Base-by-base conservation (phyloP, 1,284 basidiomycete species). In the Apiotrichum sp. region DNA sequence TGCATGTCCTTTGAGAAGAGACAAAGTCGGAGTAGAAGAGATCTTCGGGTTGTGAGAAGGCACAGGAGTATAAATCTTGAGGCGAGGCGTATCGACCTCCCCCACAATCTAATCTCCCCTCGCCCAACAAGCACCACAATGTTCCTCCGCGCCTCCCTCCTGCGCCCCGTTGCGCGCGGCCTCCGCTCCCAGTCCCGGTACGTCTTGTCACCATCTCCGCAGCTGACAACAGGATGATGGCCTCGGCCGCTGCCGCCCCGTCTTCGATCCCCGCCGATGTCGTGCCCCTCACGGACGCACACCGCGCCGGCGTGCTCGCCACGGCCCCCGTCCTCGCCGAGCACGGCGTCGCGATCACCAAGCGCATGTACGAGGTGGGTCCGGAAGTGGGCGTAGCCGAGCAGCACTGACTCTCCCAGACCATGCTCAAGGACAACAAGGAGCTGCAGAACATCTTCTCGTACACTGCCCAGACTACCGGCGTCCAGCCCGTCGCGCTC, bases 361-460 rank as follows among this genome's bases (percentile, higher is more conserved):
- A 54, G 9, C 58, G 58, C 22, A 70, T 72, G 58, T 72, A 64
- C 59, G 55, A 52, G 47, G 59, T 61, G 32, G 35, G 59, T 40
- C n/a, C 36, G 36, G 31, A 7, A 11, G 14, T n/a, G 10, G 14
- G 14, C 45, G 4, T 34, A 7, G 6, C 36, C 7, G 0, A 14
- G 16, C 6, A 10, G 39, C 39, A 16, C 42, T 43, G n/a, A 36
- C n/a, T n/a, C 13, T 29, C 4, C 22, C 48, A 64, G 66, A 69
- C 52, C 56, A 67, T 71, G 68, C 63, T 72, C 10, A 34, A 9
- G 3, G 63, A 61, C 41, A 65, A 71, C 56, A 59, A 65, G 10
- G 57, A 64, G 33, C 60, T 71, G 36, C 51, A 61, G 47, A 58
- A 70, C 54, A 61, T 71, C 49, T 72, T 72, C 63, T 68, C 66